Evolutionary conservation across 176 grass and related monocot genomes (phyloP).

Genomic region (Lolium rigidum): DNA sequence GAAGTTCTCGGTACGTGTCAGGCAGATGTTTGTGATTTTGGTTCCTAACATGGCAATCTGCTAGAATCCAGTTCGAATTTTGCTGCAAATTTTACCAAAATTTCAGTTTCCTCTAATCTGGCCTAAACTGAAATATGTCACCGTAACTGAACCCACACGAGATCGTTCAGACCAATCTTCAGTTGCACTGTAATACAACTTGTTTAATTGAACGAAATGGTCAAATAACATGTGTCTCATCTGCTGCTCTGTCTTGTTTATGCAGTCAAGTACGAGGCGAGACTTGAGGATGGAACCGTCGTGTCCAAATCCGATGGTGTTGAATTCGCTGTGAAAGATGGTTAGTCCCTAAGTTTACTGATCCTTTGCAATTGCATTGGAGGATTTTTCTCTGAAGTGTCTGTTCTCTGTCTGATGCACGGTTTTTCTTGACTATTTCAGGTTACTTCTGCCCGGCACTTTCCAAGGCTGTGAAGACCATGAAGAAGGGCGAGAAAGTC

Average conservation of each 20-base stretch:
- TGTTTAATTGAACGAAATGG: neutral
- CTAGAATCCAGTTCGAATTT: neutral
- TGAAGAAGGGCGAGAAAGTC: conserved; percentile 83
- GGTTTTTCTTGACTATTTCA: neutral
- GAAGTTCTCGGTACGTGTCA: conserved; percentile 69
- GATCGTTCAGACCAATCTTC: no score
- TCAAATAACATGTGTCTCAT: neutral
- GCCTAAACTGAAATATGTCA: no score
- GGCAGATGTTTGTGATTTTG: no score
- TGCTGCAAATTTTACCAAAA: neutral
- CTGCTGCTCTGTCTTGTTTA: neutral
- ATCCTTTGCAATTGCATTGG: no score
- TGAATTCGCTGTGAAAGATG: conserved; percentile 88
- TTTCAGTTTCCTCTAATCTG: neutral
- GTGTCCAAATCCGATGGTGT: conserved; percentile 74
- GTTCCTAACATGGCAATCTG: neutral
- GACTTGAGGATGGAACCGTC: conserved; percentile 73
- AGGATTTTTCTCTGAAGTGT: neutral
- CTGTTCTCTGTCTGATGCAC: neutral
- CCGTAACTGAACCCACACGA: no score
- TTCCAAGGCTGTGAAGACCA: conserved; percentile 77
- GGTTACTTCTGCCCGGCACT: conserved; percentile 77
- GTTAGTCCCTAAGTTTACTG: conserved; percentile 34
- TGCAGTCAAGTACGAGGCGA: conserved; percentile 76
- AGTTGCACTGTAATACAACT: neutral